phyloP scores from a whole-genome alignment of 352 stramenopile genomes.

The Globisporangium alternatum region DNA sequence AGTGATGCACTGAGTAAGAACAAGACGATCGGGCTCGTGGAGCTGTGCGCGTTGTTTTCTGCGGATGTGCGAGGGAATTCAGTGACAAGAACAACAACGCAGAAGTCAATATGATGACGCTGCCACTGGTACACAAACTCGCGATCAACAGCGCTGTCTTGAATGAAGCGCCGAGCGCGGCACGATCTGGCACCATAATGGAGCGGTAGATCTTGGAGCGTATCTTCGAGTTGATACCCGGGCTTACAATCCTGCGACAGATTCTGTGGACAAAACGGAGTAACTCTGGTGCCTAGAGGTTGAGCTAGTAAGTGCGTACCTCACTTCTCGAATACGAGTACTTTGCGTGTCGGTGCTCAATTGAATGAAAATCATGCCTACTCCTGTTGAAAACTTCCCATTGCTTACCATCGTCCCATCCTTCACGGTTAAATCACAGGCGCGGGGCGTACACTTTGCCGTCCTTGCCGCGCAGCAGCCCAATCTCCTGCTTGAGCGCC shows the following conservation, averaged over 20 bases:
- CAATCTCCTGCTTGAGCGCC: conserved; percentile 88
- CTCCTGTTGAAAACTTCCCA: neutral
- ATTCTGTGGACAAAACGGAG: neutral
- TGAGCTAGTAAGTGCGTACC: neutral
- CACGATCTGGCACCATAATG: neutral
- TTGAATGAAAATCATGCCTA: neutral
- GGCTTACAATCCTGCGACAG: neutral
- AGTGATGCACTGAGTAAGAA: neutral
- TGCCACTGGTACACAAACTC: neutral
- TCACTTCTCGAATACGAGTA: no score
- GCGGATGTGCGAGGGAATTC: neutral
- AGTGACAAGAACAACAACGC: neutral
- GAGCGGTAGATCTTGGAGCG: neutral
- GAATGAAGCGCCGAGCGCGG: neutral
- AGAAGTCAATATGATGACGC: neutral
- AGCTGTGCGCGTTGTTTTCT: neutral
- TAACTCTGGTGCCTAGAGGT: neutral
- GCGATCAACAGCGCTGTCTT: neutral
- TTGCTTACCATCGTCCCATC: neutral
- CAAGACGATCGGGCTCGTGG: neutral
- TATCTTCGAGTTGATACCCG: neutral
- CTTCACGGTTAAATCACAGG: conserved; percentile 13
- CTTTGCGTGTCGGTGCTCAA: neutral
- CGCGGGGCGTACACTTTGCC: conserved; percentile 67
- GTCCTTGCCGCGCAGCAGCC: conserved; percentile 79